Evolutionary conservation across 2,329 filamentous ascomycete species (phyloP).

Genomic region (Pestalotiopsis sp.): DNA sequence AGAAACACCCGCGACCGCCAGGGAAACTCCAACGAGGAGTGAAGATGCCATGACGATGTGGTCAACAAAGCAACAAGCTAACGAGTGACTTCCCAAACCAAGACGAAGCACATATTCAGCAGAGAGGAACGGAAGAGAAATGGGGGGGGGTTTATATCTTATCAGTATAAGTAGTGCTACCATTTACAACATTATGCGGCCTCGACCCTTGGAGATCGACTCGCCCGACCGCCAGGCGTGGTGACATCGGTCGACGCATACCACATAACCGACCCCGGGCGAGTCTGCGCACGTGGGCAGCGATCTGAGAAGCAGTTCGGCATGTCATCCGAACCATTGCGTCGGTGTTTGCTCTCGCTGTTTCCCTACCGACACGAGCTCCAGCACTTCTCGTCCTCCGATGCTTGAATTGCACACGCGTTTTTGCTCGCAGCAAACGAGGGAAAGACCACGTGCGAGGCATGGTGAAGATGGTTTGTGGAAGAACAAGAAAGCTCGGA

Average conservation of each 20-base stretch:
- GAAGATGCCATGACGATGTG: slow-evolving; percentile 24
- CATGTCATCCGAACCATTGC: neutral
- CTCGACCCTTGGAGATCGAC: neutral
- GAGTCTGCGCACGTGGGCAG: neutral
- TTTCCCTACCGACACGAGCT: neutral
- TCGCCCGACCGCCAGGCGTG: neutral
- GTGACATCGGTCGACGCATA: slow-evolving; percentile 6
- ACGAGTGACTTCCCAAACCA: neutral
- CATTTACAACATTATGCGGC: neutral
- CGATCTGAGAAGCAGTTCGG: neutral
- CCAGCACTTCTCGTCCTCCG: neutral
- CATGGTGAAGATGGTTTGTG: slow-evolving; percentile 13
- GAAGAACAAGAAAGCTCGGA: slow-evolving; percentile 9
- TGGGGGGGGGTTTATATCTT: too few species aligned
- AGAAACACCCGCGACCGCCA: slow-evolving; percentile 16
- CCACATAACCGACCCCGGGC: neutral
- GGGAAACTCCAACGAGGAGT: slow-evolving; percentile 11
- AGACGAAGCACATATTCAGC: neutral
- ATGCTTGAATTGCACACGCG: neutral
- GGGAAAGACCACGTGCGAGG: slow-evolving; percentile 12
- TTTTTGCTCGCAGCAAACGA: neutral
- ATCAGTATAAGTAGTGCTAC: neutral
- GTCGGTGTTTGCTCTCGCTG: neutral
- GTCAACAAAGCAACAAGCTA: neutral
- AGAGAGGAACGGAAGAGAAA: neutral